These are phyloP conservation scores for Aspergillus taichungensis DNA, from an alignment of 495 filamentous ascomycete species.

Conservation along the genomic window DNA sequence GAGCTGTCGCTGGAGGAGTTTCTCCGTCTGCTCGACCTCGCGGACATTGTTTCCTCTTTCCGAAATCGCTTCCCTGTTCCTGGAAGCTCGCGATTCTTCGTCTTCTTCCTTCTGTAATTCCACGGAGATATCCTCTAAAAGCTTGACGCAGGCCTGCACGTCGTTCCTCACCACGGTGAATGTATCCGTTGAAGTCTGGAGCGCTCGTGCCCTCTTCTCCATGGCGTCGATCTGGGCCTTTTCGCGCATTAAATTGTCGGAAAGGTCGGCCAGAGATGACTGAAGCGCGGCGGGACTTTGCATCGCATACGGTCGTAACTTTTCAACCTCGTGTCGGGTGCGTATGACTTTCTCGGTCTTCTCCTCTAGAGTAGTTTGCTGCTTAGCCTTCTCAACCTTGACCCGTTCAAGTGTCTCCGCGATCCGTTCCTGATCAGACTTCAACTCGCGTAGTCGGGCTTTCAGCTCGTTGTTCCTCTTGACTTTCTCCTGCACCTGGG, in stretches of 20 bases:
- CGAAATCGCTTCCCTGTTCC: conserved; percentile 76
- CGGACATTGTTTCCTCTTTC: conserved; percentile 80
- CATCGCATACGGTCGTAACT: conserved; percentile 83
- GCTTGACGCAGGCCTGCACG: conserved; percentile 73
- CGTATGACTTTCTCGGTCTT: conserved; percentile 56
- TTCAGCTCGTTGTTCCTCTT: conserved; percentile 78
- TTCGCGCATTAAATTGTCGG: conserved; percentile 62
- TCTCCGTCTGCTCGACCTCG: conserved; percentile 84
- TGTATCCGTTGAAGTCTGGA: conserved; percentile 88
- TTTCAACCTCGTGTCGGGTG: conserved; percentile 67
- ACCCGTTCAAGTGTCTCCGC: conserved; percentile 67
- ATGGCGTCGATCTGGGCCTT: conserved; percentile 77
- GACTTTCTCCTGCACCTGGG: conserved; percentile 69
- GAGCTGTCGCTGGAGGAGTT: conserved; percentile 72
- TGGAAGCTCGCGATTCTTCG: conserved; percentile 64
- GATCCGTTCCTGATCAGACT: conserved; percentile 67
- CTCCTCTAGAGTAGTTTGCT: conserved; percentile 68
- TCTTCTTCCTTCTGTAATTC: conserved; percentile 89
- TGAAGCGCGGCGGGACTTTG: conserved; percentile 80
- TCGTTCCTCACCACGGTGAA: conserved; percentile 77
- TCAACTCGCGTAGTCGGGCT: conserved; percentile 64
- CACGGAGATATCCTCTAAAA: conserved; percentile 75
- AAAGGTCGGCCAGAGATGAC: conserved; percentile 70
- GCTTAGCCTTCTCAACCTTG: conserved; percentile 59
- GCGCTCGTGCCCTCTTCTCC: conserved; percentile 72